A percentile compares a stretch with the other conserved stretches of the same genome.
Conservation (phyloP, 345 rosid genomes). For the Kernera saxatilis region DNA sequence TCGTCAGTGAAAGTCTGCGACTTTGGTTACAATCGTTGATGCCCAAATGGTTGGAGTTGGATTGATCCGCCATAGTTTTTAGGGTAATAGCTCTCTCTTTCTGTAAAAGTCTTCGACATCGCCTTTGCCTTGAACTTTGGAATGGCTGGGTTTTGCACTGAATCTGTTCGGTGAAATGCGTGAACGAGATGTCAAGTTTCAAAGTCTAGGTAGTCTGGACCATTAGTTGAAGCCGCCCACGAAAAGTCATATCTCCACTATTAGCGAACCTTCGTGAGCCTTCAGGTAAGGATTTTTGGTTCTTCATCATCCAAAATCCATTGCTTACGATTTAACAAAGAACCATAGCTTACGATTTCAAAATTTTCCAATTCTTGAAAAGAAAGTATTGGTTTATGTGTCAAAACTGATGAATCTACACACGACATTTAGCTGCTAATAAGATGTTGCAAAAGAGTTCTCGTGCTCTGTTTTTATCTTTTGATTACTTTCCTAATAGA, state of each 20-base stretch:
- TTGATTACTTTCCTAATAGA: background rate
- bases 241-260: slow-evolving; percentile 12
- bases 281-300: background rate
- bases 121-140: background rate
- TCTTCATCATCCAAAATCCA: background rate
- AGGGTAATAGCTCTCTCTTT: background rate
- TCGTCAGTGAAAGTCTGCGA: background rate
- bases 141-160: background rate
- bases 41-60: background rate
- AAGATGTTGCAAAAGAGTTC: background rate
- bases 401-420: background rate
- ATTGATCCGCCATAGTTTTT: background rate
- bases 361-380: background rate
- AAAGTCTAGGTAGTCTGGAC: slow-evolving; percentile 17
- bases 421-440: background rate
- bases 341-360: background rate
- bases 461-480: slow-evolving; percentile 4
- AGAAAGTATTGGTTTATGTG: background rate
- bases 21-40: slow-evolving; percentile 5
- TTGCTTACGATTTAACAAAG: background rate
- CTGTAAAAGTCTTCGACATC: background rate
- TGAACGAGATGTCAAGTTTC: background rate
- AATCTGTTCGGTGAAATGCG: slow-evolving; percentile 17
- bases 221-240: background rate
- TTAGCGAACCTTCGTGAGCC: background rate